phyloP scores from a whole-genome alignment of 2,329 filamentous ascomycete species.

The Magnaporthiopsis incrustans region DNA sequence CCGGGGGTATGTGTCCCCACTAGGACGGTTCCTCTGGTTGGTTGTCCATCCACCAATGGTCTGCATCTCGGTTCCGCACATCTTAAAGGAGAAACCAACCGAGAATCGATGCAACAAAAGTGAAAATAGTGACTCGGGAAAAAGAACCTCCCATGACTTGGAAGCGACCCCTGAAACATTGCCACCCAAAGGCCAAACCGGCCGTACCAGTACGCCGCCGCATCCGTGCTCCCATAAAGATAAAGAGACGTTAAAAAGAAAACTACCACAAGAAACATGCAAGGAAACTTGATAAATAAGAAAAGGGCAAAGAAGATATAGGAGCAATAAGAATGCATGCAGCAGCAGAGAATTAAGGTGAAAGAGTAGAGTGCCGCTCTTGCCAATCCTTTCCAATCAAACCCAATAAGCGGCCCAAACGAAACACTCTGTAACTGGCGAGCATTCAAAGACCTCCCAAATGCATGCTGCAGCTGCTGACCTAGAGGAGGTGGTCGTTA shows the following conservation, averaged over 20 bases:
- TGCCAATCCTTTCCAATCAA: neutral
- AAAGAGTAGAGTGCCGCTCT: neutral
- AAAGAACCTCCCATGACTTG: neutral
- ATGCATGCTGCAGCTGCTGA: neutral
- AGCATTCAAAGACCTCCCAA: neutral
- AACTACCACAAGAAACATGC: neutral
- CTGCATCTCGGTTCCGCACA: neutral
- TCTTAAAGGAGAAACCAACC: no score
- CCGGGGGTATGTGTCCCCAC: neutral
- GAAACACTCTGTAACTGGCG: neutral
- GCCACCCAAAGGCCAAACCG: neutral
- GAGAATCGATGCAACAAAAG: neutral
- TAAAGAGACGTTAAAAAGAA: neutral
- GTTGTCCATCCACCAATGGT: neutral
- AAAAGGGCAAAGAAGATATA: neutral
- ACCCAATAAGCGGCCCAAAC: neutral
- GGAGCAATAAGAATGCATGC: neutral
- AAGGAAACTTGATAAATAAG: neutral
- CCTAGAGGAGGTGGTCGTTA: neutral
- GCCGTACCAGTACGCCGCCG: neutral
- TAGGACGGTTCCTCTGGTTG: neutral
- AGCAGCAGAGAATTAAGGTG: neutral
- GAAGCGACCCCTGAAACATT: neutral
- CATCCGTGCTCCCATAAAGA: neutral
- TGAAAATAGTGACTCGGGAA: neutral